phyloP scores from a whole-genome alignment of 306 rosid genomes.

The Vicia sativa region DNA sequence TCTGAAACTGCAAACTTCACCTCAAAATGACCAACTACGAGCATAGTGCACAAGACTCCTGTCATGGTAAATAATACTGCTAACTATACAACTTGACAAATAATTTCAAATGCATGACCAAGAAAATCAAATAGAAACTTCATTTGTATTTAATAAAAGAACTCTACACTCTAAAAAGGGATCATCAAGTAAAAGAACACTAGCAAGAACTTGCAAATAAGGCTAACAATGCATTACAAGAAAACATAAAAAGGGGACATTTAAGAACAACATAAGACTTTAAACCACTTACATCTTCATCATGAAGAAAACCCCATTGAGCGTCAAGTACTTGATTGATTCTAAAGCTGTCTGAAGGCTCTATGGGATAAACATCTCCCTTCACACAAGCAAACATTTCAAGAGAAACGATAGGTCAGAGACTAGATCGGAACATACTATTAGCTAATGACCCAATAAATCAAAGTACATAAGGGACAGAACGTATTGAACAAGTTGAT shows the following conservation, averaged over 20 bases:
- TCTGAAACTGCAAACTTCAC: not conserved
- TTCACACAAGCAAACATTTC: slow-evolving; percentile 42
- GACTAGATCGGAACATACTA: slow-evolving; percentile 18
- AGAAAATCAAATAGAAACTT: slow-evolving; percentile 14
- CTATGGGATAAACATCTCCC: slow-evolving; percentile 96
- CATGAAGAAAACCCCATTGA: slow-evolving; percentile 84
- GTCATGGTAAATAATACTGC: not conserved
- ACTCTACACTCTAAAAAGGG: slow-evolving; percentile 11
- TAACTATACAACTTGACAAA: not conserved
- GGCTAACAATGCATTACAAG: slow-evolving; percentile 27
- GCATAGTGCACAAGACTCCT: not conserved
- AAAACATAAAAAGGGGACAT: slow-evolving; percentile 26
- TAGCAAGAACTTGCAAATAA: slow-evolving; percentile 19
- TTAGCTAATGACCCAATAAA: slow-evolving; percentile 29
- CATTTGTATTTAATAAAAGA: slow-evolving; percentile 15
- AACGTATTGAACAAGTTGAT: slow-evolving; percentile 18
- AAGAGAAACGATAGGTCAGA: slow-evolving; percentile 33
- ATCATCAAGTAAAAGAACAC: slow-evolving; percentile 20
- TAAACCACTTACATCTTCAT: slow-evolving; percentile 72
- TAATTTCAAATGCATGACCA: not conserved
- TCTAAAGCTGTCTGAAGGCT: slow-evolving; percentile 57
- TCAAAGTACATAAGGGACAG: slow-evolving; percentile 11
- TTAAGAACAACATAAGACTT: slow-evolving; percentile 22
- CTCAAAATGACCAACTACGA: slow-evolving; percentile 13
- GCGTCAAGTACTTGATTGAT: slow-evolving; percentile 81